Conservation (phyloP, 2,329 filamentous ascomycete species). For the Metarhizium brunneum region DNA sequence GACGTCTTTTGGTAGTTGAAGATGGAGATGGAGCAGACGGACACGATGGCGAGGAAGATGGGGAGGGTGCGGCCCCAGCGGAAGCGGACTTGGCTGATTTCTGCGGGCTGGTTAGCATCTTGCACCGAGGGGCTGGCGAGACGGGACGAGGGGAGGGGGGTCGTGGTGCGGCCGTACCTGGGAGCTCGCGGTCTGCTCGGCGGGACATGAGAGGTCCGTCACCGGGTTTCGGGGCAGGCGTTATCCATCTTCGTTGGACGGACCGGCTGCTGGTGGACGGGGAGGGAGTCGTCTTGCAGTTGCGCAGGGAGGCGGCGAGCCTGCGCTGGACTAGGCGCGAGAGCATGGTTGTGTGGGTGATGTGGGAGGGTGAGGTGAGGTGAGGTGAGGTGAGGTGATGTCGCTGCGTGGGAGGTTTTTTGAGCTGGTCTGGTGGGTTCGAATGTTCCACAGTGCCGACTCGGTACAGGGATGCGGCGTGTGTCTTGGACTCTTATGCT, state of each 20-base stretch:
- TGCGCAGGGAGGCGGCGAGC: conserved; percentile 14
- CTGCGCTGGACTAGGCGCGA: conserved; percentile 14
- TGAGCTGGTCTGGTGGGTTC: conserved; percentile 6
- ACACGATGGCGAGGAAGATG: conserved; percentile 66
- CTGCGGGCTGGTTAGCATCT: conserved; percentile 13
- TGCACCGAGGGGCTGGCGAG: too few species aligned
- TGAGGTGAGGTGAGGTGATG: not conserved
- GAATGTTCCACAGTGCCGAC: not conserved
- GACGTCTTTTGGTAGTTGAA: conserved; percentile 99
- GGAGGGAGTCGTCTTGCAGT: conserved; percentile 7
- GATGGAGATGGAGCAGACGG: conserved; percentile 68
- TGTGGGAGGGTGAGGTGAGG: too few species aligned
- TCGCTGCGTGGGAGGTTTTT: conserved; percentile 2
- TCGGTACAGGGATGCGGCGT: too few species aligned
- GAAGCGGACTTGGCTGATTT: conserved; percentile 35
- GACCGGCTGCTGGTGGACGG: conserved; percentile 6
- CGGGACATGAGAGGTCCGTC: conserved; percentile 58
- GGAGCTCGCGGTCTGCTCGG: conserved; percentile 56
- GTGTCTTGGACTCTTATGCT: too few species aligned
- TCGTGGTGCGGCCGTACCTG: conserved; percentile 32
- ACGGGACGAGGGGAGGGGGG: not conserved
- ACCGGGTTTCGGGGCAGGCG: conserved; percentile 47
- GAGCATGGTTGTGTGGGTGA: conserved; percentile 7
- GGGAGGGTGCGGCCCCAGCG: conserved; percentile 68
- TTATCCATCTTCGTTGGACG: conserved; percentile 36